phyloP scores from a whole-genome alignment of 257 asterid genomes.

The Echium plantagineum region DNA sequence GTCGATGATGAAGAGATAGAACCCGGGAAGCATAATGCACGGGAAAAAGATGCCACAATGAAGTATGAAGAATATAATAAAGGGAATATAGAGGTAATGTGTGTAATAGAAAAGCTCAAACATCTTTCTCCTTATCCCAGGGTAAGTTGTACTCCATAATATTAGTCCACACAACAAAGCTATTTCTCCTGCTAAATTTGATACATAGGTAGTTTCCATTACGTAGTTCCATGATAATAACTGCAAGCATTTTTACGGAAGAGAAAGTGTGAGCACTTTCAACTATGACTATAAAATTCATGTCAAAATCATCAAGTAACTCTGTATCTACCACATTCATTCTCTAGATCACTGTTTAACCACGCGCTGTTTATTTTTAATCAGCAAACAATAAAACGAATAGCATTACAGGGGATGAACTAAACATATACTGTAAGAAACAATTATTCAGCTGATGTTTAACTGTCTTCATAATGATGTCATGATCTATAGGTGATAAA shows the following conservation, averaged over 20 bases:
- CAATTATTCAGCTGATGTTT: background rate
- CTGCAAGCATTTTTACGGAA: constrained; percentile 21
- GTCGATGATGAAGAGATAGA: constrained; percentile 72
- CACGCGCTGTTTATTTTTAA: too few relatives aligned
- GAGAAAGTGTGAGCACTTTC: background rate
- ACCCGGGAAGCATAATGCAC: constrained; percentile 85
- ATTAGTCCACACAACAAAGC: constrained; percentile 50
- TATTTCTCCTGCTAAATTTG: constrained; percentile 86
- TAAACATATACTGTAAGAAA: too few relatives aligned
- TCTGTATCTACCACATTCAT: too few relatives aligned
- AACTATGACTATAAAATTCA: background rate
- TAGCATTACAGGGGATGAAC: too few relatives aligned
- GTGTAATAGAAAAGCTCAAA: constrained; percentile 77
- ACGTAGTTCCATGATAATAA: constrained; percentile 66
- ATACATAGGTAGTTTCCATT: constrained; percentile 40
- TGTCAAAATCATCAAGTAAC: too few relatives aligned
- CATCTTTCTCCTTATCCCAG: constrained; percentile 60
- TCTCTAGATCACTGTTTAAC: too few relatives aligned
- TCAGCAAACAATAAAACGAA: too few relatives aligned
- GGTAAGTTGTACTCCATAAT: constrained; percentile 61
- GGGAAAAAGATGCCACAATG: constrained; percentile 80
- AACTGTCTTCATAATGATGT: constrained; percentile 1
- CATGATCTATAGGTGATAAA: background rate
- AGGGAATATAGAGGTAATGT: constrained; percentile 74
- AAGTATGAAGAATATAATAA: constrained; percentile 60